Base-by-base conservation (phyloP, 2,329 filamentous ascomycete genomes). In the Teratosphaeria epicoccoides region DNA sequence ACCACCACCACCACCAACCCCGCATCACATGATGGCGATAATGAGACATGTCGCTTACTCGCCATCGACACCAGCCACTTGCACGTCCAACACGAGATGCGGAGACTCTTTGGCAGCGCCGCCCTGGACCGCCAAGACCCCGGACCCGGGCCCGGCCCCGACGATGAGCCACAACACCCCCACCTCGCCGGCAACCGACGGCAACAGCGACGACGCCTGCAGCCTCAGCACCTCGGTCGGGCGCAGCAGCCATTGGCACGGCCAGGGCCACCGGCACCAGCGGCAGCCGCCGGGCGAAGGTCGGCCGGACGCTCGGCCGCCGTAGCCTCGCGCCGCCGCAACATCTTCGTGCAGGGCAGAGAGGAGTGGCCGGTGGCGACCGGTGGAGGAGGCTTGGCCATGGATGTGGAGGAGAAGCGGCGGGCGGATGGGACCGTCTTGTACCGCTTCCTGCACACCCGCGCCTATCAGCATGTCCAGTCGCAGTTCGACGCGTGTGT, bases 81-180 rank as follows among this genome's bases (percentile, higher is more conserved):
- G 10, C 90, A 91, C 65, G 87, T 87, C 6, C 76, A 84, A 29
- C 95, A 95, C 63, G 93, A 98, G 72, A 96, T 98, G 88, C 84
- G 82, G 52, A 80, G 77, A 57, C 71, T 88, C 0, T 88, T 87
- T 65, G 84, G 84, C 4, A 78, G 77, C 55, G 77, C 81, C 24
- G 82, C 82, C 22, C 62, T 84, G 10, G 80, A 84, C 59, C 73
- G 71, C 25, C 66, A 71, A 43, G 74, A 79, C 49, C 77, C 82
- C 43, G 75, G 77, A 20, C 69, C 77, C 46, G 70, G 71, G 28
- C 76, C 72, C 62, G 68, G 10, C 20, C 51, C 51, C 10, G 33
- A 40, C 33, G 33, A 40, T 9, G 33, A 14, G 6, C 33, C 33
- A 17, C 17, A 20, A 7, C 53, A 53, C 45, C 58, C 52, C 3